phyloP scores from a whole-genome alignment of 1,284 basidiomycete species.

The Porodaedalea pini region DNA sequence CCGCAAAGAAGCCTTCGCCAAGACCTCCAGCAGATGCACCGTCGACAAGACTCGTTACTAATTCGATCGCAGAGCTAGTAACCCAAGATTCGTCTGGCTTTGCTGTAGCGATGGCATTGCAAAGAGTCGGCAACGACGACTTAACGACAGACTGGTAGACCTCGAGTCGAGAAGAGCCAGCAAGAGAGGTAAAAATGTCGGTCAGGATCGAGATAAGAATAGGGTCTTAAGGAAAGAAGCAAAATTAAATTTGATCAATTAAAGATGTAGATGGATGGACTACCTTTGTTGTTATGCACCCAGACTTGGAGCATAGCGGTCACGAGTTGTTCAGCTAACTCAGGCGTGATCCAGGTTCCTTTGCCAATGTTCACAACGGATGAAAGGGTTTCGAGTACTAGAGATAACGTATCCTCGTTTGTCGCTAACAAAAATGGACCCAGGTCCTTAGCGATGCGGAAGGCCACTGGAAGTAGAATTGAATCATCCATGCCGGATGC shows the following conservation, averaged over 20 bases:
- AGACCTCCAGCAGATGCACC: slow-evolving; percentile 65
- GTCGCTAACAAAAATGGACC: slow-evolving; percentile 80
- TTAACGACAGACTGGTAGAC: slow-evolving; percentile 73
- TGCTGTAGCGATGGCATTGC: slow-evolving; percentile 56
- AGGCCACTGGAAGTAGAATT: slow-evolving; percentile 60
- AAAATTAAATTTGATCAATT: not conserved
- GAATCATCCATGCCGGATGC: slow-evolving; percentile 59
- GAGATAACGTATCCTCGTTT: slow-evolving; percentile 85
- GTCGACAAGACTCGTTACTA: slow-evolving; percentile 66
- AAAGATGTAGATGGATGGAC: not conserved
- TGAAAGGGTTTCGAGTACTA: slow-evolving; percentile 84
- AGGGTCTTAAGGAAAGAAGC: slow-evolving; percentile 57
- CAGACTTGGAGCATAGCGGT: slow-evolving; percentile 72
- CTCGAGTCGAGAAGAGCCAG: slow-evolving; percentile 52
- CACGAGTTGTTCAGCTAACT: slow-evolving; percentile 63
- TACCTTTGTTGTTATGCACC: slow-evolving; percentile 81
- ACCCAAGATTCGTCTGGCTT: slow-evolving; percentile 67
- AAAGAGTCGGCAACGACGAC: slow-evolving; percentile 70
- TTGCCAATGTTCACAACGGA: slow-evolving; percentile 75
- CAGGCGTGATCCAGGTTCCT: slow-evolving; percentile 63
- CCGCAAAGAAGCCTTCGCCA: slow-evolving; percentile 72
- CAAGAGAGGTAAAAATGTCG: slow-evolving; percentile 75
- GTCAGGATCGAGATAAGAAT: slow-evolving; percentile 84
- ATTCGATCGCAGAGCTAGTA: slow-evolving; percentile 76
- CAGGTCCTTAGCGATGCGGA: slow-evolving; percentile 77